phyloP scores from a whole-genome alignment of 805 yeast species.

The Cyberlindnera subsufficiens region DNA sequence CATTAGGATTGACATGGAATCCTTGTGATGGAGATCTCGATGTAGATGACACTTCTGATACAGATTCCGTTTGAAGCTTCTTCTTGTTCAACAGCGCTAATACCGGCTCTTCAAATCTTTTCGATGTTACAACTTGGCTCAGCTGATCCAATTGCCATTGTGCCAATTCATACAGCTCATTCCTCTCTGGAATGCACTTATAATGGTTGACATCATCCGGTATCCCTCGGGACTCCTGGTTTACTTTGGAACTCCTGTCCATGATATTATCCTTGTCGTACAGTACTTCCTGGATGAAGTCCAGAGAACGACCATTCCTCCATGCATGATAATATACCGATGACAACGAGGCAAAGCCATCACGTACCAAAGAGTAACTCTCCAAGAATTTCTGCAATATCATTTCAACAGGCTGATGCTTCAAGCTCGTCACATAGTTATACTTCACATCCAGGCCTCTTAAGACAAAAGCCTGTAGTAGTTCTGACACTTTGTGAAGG shows the following conservation, averaged over 20 bases:
- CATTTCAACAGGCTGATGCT: constrained; percentile 8
- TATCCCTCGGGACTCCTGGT: constrained; percentile 13
- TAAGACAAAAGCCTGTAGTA: constrained; percentile 13
- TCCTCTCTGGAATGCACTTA: constrained; percentile 19
- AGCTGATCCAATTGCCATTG: constrained; percentile 20
- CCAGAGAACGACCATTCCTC: constrained; percentile 50
- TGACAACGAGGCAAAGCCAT: constrained; percentile 38
- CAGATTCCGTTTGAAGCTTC: not conserved
- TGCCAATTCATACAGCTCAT: constrained; percentile 18
- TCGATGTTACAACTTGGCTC: constrained; percentile 7
- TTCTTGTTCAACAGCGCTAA: constrained; percentile 7
- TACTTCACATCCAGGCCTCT: constrained; percentile 26
- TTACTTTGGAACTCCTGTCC: constrained; percentile 19
- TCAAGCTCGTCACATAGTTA: constrained; percentile 10
- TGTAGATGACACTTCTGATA: not conserved
- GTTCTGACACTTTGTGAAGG: constrained; percentile 18
- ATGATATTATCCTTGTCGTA: constrained; percentile 24
- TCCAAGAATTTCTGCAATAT: constrained; percentile 20
- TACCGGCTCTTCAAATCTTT: constrained; percentile 14
- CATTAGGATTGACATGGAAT: constrained; percentile 16
- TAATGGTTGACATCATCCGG: constrained; percentile 14
- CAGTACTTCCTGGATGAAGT: constrained; percentile 33
- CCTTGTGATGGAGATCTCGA: constrained; percentile 8
- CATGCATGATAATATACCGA: constrained; percentile 59
- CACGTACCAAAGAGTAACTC: constrained; percentile 26